These are phyloP conservation scores for Cercospora zeae-maydis DNA, from an alignment of 2,329 filamentous ascomycete genomes.

Conservation along the genomic window DNA sequence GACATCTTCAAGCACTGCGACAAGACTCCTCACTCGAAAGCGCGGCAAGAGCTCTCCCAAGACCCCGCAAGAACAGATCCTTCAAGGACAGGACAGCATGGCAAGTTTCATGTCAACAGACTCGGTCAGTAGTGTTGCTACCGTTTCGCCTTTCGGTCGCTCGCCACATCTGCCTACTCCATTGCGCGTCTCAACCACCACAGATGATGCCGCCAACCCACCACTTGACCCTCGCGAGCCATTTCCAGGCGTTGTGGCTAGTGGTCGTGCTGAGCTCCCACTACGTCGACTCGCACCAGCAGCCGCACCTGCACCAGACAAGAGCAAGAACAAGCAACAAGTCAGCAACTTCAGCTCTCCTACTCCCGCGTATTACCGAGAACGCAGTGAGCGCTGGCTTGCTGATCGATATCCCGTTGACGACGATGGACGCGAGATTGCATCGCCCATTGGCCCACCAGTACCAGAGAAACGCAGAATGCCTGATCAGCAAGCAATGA, in stretches of 20 bases:
- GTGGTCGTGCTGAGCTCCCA: not conserved
- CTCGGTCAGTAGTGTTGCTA: slow-evolving; percentile 5
- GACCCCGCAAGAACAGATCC: not conserved
- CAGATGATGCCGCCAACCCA: not conserved
- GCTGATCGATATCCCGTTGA: not conserved
- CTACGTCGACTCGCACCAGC: not conserved
- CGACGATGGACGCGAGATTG: not conserved
- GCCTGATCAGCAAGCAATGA: not conserved
- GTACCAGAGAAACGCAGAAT: not conserved
- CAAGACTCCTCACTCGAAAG: not conserved
- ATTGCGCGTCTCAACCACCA: not conserved
- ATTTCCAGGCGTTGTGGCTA: not conserved
- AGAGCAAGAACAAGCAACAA: not conserved
- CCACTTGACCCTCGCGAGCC: not conserved
- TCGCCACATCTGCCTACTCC: slow-evolving; percentile 2
- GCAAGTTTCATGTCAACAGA: slow-evolving; percentile 10
- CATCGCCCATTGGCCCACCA: not conserved
- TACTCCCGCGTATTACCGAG: not conserved
- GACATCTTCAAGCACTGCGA: not conserved
- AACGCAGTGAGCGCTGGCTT: not conserved
- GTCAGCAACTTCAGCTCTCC: slow-evolving; percentile 5
- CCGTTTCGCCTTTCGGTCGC: slow-evolving; percentile 6
- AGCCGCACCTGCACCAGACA: not conserved
- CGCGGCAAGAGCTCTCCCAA: not conserved
- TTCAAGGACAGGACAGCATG: slow-evolving; percentile 6